phyloP scores from a whole-genome alignment of 208 protist species.

The Acanthamoeba royreba region DNA sequence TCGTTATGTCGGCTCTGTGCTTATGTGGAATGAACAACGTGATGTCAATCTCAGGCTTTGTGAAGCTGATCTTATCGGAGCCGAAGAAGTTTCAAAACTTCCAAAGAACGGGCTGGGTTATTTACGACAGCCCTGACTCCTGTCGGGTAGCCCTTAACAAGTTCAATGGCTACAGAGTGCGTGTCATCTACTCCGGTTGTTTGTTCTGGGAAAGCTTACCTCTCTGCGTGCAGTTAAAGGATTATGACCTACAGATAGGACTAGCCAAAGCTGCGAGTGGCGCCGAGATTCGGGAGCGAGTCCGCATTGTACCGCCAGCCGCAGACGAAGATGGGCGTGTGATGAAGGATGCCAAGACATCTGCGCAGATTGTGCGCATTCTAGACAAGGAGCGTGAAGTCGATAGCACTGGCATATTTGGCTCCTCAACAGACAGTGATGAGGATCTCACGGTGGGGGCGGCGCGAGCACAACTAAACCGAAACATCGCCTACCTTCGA shows the following conservation, averaged over 20 bases:
- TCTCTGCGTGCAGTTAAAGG: not conserved
- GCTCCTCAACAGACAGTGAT: not conserved
- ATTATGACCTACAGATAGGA: not conserved
- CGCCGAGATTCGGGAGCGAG: not conserved
- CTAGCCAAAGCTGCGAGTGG: not conserved
- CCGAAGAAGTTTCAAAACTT: slow-evolving; percentile 13
- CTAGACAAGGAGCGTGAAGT: not conserved
- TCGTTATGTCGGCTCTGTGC: not conserved
- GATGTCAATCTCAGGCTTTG: not conserved
- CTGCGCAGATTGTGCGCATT: not conserved
- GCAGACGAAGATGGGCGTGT: not conserved
- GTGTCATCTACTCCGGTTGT: not conserved
- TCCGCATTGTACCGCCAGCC: not conserved
- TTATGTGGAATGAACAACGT: not conserved
- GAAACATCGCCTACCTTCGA: slow-evolving; percentile 18
- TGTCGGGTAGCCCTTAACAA: not conserved
- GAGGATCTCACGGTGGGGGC: not conserved
- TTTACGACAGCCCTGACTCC: not conserved
- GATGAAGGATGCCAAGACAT: not conserved
- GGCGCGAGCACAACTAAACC: not conserved
- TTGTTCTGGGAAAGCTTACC: not conserved
- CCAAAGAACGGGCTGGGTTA: not conserved
- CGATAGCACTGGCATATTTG: not conserved
- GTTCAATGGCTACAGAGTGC: not conserved
- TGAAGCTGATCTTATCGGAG: slow-evolving; percentile 8